Evolutionary conservation across 306 rosid genomes (phyloP), one percentile per base, ranked within the genome.

Genomic region (Glycine soja): DNA sequence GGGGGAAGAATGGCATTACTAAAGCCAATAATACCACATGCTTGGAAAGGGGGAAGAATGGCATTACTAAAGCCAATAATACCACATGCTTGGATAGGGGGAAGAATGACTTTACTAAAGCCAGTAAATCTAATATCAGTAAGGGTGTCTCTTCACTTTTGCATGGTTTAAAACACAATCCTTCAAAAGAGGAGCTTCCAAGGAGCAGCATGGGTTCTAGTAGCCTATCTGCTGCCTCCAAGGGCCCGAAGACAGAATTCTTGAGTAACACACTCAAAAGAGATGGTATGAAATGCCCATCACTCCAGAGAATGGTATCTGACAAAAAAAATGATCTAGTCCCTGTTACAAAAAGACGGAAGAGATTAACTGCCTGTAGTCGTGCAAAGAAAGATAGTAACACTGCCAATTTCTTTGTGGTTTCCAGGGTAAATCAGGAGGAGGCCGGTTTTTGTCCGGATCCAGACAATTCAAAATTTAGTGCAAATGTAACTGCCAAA

Each of bases 291-390:
- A 87, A 87, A 80, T 38, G 73, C 85, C 80, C 82, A 75, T 83
- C 79, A 71, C 78, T 76, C 78, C 65, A 9, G 51, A 79, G 75
- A 81, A 70, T 80, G 74, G 75, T 50, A 54, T 84, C 77, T 42
- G 87, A 82, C 43, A 45, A 69, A 79, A 79, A 78, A 82, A 86
- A 79, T 46, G 84, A 59, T 42, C 30, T 58, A 8, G 88, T 45
- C 61, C 88, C 90, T 16, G 83, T 79, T 59, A 50, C 80, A 4
- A 90, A 87, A 83, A 78, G 88, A 51, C 84, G 89, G 46, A 81
- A 86, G 79, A 88, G 83, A 79, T 74, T 83, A 85, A 80, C 88
- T 70, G 46, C 89, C 69, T 88, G 89, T 43, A 84, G 82, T 79
- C 82, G 70, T 50, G 72, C 80, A 74, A 88, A 86, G 86, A 87